Conservation (phyloP, 345 rosid species). For the Gossypium stocksii region DNA sequence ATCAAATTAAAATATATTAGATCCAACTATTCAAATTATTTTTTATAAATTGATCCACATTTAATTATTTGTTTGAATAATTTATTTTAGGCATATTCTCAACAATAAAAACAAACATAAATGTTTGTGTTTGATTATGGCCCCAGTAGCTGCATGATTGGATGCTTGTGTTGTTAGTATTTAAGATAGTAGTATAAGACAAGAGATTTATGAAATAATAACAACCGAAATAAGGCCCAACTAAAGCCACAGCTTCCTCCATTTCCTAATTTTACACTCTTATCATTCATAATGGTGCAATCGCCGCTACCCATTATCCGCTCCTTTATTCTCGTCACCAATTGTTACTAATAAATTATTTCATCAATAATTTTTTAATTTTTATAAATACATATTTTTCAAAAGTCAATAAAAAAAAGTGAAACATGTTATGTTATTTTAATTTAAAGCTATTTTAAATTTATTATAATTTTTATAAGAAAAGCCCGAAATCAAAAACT, state of each 20-base stretch:
- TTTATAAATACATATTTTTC: too few species aligned
- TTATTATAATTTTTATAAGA: not conserved
- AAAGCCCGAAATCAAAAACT: constrained; percentile 5
- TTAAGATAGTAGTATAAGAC: not conserved
- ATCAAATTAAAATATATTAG: too few species aligned
- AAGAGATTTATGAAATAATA: too few species aligned
- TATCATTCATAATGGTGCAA: not conserved
- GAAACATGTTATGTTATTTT: too few species aligned
- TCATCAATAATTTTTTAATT: too few species aligned
- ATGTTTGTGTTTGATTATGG: not conserved
- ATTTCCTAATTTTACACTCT: not conserved
- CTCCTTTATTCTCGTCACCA: not conserved
- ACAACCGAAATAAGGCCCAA: not conserved
- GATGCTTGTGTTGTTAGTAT: not conserved
- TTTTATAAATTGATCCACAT: too few species aligned
- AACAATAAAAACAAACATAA: too few species aligned
- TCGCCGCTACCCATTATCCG: not conserved
- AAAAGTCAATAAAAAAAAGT: too few species aligned
- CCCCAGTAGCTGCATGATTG: not conserved
- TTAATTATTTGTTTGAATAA: too few species aligned
- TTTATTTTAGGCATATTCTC: too few species aligned
- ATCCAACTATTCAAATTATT: too few species aligned
- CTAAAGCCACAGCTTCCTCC: not conserved
- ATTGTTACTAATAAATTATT: not conserved
- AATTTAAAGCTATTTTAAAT: too few species aligned